Evolutionary conservation across 331 rosid genomes (phyloP).

Genomic region (Quercus lobata): DNA sequence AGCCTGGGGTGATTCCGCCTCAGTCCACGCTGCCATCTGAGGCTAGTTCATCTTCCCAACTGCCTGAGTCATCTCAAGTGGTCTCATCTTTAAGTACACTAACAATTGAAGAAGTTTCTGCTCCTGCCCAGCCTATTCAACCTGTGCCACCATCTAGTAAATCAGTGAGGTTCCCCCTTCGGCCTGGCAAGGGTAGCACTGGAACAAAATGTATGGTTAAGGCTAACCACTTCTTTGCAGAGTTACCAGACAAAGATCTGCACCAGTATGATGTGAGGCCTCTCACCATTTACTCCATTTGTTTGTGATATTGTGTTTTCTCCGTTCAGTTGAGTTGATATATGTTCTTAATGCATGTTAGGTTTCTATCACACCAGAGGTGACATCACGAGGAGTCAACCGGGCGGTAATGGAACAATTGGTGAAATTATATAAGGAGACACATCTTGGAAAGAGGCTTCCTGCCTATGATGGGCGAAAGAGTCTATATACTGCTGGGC

Average conservation of each 20-base stretch:
- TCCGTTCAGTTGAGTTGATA: not conserved
- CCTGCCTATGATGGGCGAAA: slow-evolving; percentile 98
- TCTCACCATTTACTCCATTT: not conserved
- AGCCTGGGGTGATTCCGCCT: slow-evolving; percentile 51
- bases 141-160: slow-evolving; percentile 61
- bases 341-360: slow-evolving; percentile 11
- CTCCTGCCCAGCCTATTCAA: slow-evolving; percentile 40
- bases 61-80: slow-evolving; percentile 34
- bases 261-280: slow-evolving; percentile 94
- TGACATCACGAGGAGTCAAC: slow-evolving; percentile 76
- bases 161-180: slow-evolving; percentile 84
- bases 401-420: slow-evolving; percentile 89
- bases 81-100: slow-evolving; percentile 35
- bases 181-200: slow-evolving; percentile 83
- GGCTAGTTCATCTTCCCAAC: slow-evolving; percentile 66
- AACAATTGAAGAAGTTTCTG: slow-evolving; percentile 34
- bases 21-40: slow-evolving; percentile 34
- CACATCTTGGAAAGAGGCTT: slow-evolving; percentile 79
- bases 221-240: slow-evolving; percentile 96
- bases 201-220: slow-evolving; percentile 70
- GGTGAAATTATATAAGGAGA: slow-evolving; percentile 58
- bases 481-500: slow-evolving; percentile 94
- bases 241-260: slow-evolving; percentile 80
- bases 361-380: slow-evolving; percentile 94
- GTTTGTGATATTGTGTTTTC: not conserved